Evolutionary conservation across 1,284 basidiomycete genomes (phyloP).

Genomic region (Polyporus tsugae): DNA sequence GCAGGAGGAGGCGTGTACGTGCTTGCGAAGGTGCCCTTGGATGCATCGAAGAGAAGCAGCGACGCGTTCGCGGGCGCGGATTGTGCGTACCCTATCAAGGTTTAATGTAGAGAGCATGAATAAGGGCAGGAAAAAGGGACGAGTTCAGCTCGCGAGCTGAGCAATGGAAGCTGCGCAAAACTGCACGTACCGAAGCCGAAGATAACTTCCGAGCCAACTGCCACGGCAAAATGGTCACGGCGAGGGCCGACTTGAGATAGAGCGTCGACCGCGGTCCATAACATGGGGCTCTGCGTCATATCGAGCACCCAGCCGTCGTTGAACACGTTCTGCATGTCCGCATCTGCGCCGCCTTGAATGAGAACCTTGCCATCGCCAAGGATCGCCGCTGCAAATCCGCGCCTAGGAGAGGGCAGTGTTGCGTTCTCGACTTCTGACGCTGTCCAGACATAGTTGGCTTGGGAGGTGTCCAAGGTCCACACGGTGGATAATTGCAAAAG

Average conservation of each 20-base stretch:
- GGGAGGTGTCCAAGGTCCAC: slow-evolving; percentile 71
- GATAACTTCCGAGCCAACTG: slow-evolving; percentile 67
- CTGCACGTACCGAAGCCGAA: slow-evolving; percentile 78
- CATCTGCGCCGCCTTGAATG: slow-evolving; percentile 83
- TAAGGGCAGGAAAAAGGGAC: background rate
- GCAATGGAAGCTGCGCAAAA: slow-evolving; percentile 18
- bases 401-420: slow-evolving; percentile 64
- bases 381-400: slow-evolving; percentile 70
- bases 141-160: slow-evolving; percentile 16
- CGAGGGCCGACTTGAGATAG: slow-evolving; percentile 67
- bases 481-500: slow-evolving; percentile 67
- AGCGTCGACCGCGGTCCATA: slow-evolving; percentile 61
- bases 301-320: slow-evolving; percentile 83
- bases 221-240: slow-evolving; percentile 77
- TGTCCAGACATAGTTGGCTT: slow-evolving; percentile 59
- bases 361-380: slow-evolving; percentile 65
- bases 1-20: slow-evolving; percentile 52
- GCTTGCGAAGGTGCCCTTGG: slow-evolving; percentile 46
- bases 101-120: slow-evolving; percentile 7
- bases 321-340: slow-evolving; percentile 59
- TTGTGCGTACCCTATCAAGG: slow-evolving; percentile 61
- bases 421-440: slow-evolving; percentile 48
- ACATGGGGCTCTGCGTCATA: slow-evolving; percentile 58
- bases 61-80: slow-evolving; percentile 52
- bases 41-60: slow-evolving; percentile 62